Evolutionary conservation across 1,284 basidiomycete genomes (phyloP).

Genomic region (Pterula multifida): DNA sequence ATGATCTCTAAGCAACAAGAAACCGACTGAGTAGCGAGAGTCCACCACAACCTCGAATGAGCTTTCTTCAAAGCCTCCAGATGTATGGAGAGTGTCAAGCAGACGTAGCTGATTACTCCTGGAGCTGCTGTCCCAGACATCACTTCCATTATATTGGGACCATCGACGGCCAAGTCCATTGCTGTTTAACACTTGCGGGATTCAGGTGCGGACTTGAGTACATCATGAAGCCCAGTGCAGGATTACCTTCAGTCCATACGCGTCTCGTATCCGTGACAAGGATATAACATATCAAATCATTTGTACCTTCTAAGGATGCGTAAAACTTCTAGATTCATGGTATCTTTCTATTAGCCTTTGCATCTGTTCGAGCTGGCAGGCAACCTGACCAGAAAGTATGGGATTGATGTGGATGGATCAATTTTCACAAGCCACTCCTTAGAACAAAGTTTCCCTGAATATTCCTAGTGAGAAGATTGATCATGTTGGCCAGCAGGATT

Average conservation of each 20-base stretch:
- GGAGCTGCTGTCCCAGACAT: conserved; percentile 14
- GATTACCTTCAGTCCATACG: conserved; percentile 63
- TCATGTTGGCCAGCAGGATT: too few species aligned
- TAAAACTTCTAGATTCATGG: conserved; percentile 53
- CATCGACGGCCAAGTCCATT: conserved; percentile 56
- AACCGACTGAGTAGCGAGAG: conserved; percentile 43
- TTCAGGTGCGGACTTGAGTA: conserved; percentile 10
- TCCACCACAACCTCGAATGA: conserved; percentile 41
- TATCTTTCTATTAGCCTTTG: too few species aligned
- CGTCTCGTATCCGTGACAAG: conserved; percentile 62
- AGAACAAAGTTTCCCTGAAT: conserved; percentile 38
- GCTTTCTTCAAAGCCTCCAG: conserved; percentile 42
- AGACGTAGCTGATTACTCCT: conserved; percentile 37
- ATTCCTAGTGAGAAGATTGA: conserved; percentile 34
- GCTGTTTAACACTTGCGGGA: conserved; percentile 37
- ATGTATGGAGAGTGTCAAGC: conserved; percentile 41
- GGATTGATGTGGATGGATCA: conserved; percentile 41
- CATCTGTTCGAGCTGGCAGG: conserved; percentile 8
- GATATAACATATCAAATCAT: conserved; percentile 29
- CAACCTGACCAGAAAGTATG: conserved; percentile 54
- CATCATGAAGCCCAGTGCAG: conserved; percentile 2
- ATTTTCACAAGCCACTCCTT: conserved; percentile 66
- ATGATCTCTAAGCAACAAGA: too few species aligned
- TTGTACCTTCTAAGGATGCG: conserved; percentile 36
- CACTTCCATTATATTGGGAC: conserved; percentile 39